Evolutionary conservation across 2,329 filamentous ascomycete genomes (phyloP).

Genomic region (Didymella glomerata): DNA sequence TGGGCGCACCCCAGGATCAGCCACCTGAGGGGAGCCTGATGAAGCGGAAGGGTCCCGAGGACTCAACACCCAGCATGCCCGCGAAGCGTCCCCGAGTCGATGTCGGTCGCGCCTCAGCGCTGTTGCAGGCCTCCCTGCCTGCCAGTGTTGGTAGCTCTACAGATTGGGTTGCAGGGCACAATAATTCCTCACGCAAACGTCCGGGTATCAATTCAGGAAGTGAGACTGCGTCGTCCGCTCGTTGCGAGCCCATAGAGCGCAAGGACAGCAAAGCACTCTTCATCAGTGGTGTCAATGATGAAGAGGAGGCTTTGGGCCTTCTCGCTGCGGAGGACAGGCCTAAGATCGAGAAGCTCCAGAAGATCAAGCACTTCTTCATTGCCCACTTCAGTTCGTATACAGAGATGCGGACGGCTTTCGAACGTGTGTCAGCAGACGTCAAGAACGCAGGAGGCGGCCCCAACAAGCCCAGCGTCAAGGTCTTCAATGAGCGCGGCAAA

Average conservation of each 20-base stretch:
- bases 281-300: conserved; percentile 83
- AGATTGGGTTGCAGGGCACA: neutral
- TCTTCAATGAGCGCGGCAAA: conserved; percentile 73
- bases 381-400: conserved; percentile 83
- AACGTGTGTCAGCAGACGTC: conserved; percentile 75
- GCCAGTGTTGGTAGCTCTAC: neutral
- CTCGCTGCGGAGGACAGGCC: conserved; percentile 83
- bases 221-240: conserved; percentile 13
- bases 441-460: conserved; percentile 78
- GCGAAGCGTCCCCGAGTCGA: conserved; percentile 28
- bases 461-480: conserved; percentile 81
- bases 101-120: conserved; percentile 16
- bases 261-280: conserved; percentile 84
- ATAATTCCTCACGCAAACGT: neutral
- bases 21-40: neutral
- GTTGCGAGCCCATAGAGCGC: conserved; percentile 61
- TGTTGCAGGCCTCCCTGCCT: conserved; percentile 15
- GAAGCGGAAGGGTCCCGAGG: conserved; percentile 3
- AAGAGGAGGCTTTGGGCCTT: conserved; percentile 82
- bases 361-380: conserved; percentile 82
- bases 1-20: conserved; percentile 18
- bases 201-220: neutral
- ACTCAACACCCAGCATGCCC: neutral
- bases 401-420: conserved; percentile 81
- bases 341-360: conserved; percentile 75